Evolutionary conservation across 352 stramenopile species (phyloP).

Genomic region (Pythium myriotylum): DNA sequence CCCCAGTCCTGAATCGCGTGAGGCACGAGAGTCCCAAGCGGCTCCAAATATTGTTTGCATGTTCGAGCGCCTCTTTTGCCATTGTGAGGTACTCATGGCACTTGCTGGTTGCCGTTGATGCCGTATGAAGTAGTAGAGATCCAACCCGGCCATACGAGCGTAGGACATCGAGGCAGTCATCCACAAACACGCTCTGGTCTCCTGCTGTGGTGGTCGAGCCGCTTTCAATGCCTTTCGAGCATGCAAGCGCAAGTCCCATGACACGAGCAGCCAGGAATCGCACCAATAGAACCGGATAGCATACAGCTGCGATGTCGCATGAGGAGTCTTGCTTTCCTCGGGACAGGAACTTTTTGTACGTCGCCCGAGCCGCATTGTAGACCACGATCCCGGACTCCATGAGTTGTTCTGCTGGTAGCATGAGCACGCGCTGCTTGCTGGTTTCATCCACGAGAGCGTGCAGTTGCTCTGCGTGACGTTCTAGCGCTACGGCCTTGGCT

Average conservation of each 20-base stretch:
- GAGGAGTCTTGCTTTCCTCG: too few species aligned
- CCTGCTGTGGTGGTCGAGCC: conserved; percentile 3
- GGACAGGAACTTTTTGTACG: conserved; percentile 40
- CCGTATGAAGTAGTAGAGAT: conserved; percentile 59
- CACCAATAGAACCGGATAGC: conserved; percentile 37
- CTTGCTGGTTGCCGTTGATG: conserved; percentile 42
- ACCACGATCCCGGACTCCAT: conserved; percentile 69
- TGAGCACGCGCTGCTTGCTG: conserved; percentile 30
- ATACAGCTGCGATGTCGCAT: conserved; percentile 14
- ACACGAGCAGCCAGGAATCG: conserved; percentile 64
- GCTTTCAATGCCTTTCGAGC: conserved; percentile 18
- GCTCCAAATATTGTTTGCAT: conserved; percentile 56
- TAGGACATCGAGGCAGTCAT: conserved; percentile 73
- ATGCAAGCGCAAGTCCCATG: conserved; percentile 57
- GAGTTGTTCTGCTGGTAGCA: conserved; percentile 34
- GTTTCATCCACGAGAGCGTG: conserved; percentile 31
- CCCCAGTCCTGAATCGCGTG: conserved; percentile 60
- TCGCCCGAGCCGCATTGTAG: conserved; percentile 62
- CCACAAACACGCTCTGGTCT: conserved; percentile 30
- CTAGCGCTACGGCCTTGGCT: neutral
- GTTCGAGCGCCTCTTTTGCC: conserved; percentile 53
- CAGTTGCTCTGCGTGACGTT: conserved; percentile 29
- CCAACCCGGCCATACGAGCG: conserved; percentile 75
- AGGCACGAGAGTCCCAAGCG: conserved; percentile 65
- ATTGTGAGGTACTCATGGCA: conserved; percentile 63